A percentile compares a stretch with the other conserved stretches of the same genome.
phyloP scores from a whole-genome alignment of 2,329 filamentous ascomycete species.

The Davidsoniella australis region DNA sequence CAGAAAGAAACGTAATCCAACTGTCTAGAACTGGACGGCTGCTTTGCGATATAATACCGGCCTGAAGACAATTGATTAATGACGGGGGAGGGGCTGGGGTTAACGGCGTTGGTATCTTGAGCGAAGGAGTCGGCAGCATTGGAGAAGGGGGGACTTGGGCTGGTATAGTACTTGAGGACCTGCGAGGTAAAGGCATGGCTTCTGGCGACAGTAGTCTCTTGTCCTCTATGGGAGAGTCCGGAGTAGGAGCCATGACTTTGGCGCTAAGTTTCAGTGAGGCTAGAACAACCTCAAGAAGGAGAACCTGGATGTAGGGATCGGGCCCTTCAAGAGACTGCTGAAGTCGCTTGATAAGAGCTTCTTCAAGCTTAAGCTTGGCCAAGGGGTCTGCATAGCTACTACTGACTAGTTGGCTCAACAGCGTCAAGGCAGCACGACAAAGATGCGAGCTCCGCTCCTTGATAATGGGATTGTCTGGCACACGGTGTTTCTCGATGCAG shows the following conservation, averaged over 20 bases:
- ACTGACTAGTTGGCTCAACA: slow-evolving; percentile 52
- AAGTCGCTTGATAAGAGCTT: slow-evolving; percentile 52
- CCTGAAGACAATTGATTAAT: slow-evolving; percentile 70
- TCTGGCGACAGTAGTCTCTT: slow-evolving; percentile 1
- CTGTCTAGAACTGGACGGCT: slow-evolving; percentile 71
- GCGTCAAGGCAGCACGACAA: slow-evolving; percentile 51
- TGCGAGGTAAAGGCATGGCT: background rate
- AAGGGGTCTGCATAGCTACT: slow-evolving; percentile 44
- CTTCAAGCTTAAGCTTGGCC: slow-evolving; percentile 49
- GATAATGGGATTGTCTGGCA: slow-evolving; percentile 19
- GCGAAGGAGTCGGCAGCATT: background rate
- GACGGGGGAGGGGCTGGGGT: slow-evolving; percentile 42
- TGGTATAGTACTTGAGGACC: background rate
- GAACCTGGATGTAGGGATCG: slow-evolving; percentile 57
- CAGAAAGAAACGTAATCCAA: slow-evolving; percentile 74
- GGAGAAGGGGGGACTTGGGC: background rate
- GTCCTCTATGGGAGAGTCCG: slow-evolving; percentile 43
- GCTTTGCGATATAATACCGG: slow-evolving; percentile 57
- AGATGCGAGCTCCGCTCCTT: slow-evolving; percentile 44
- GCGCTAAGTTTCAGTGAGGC: slow-evolving; percentile 51
- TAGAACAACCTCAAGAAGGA: slow-evolving; percentile 63
- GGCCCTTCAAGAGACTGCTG: slow-evolving; percentile 39
- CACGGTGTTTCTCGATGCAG: slow-evolving; percentile 34
- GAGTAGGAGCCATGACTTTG: slow-evolving; percentile 24
- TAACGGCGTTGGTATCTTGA: background rate